Conservation (phyloP, 2,329 filamentous ascomycete species). For the Fusarium sp. region DNA sequence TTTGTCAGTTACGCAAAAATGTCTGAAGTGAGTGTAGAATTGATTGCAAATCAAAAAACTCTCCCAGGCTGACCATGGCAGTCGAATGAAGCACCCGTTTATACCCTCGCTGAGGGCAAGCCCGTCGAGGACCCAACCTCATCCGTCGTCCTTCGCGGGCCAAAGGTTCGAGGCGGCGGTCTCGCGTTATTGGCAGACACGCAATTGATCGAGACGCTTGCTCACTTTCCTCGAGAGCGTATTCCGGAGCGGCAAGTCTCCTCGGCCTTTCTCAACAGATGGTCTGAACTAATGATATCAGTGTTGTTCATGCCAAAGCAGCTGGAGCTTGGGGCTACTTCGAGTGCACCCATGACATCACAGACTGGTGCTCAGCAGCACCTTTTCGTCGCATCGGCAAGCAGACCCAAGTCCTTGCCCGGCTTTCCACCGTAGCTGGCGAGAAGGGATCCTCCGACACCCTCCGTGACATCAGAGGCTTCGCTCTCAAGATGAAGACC, state of each 20-base stretch:
- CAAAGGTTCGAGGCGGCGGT: neutral
- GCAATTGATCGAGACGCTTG: constrained; percentile 1
- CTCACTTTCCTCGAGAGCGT: neutral
- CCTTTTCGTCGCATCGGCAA: neutral
- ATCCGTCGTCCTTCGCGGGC: neutral
- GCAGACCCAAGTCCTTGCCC: neutral
- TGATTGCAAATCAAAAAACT: rapidly evolving
- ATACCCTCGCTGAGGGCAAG: constrained; percentile 2
- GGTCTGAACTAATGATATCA: neutral
- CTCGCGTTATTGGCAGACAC: neutral
- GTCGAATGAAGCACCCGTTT: neutral
- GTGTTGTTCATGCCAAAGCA: constrained; percentile 5
- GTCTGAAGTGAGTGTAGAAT: neutral
- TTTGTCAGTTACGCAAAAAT: neutral
- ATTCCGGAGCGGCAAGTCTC: neutral
- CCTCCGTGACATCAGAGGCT: neutral
- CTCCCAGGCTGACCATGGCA: neutral
- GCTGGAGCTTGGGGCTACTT: constrained; percentile 2
- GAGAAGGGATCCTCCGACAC: neutral
- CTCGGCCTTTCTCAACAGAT: rapidly evolving
- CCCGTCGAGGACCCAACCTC: constrained; percentile 4
- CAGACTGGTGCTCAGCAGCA: constrained; percentile 1
- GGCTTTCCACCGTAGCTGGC: neutral
- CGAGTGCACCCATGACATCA: constrained; percentile 2
- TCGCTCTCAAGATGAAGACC: constrained; percentile 6